phyloP scores from a whole-genome alignment of 2,329 filamentous ascomycete genomes.

The Didymella sp. region DNA sequence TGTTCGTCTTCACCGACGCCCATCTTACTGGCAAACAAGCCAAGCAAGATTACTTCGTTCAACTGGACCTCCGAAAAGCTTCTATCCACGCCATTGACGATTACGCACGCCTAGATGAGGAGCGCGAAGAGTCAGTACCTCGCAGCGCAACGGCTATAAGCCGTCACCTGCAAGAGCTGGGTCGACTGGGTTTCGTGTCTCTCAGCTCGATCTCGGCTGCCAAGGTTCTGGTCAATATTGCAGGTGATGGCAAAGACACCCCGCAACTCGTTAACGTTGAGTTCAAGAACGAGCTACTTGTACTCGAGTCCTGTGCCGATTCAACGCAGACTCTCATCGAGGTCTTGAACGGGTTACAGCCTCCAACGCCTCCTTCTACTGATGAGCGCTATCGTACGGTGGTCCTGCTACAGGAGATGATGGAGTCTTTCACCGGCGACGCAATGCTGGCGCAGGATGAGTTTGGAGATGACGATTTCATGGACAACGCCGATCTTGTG shows the following conservation, averaged over 20 bases:
- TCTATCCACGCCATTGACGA: conserved; percentile 86
- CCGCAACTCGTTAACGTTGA: conserved; percentile 78
- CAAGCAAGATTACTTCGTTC: conserved; percentile 68
- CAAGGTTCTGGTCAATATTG: conserved; percentile 69
- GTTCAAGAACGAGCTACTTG: conserved; percentile 81
- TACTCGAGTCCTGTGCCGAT: conserved; percentile 94
- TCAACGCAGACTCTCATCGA: conserved; percentile 91
- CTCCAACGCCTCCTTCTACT: conserved; percentile 81
- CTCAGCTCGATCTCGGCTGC: conserved; percentile 88
- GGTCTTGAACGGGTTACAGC: conserved; percentile 79
- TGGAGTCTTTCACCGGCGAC: conserved; percentile 89
- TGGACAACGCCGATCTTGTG: conserved; percentile 49
- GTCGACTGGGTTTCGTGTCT: conserved; percentile 78
- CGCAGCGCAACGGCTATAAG: conserved; percentile 31
- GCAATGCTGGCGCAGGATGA: conserved; percentile 71
- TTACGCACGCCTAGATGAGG: conserved; percentile 55
- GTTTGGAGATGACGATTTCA: conserved; percentile 57
- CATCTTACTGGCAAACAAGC: conserved; percentile 73
- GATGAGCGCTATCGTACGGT: conserved; percentile 87
- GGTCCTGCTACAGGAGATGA: conserved; percentile 83
- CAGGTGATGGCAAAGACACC: conserved; percentile 62
- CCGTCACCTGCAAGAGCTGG: conserved; percentile 58
- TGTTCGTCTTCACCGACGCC: conserved; percentile 80
- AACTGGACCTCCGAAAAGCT: conserved; percentile 76
- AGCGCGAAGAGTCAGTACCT: conserved; percentile 21